These are phyloP conservation scores for Pseudodiploospora longispora DNA, from an alignment of 2,329 filamentous ascomycete genomes.

Conservation along the genomic window DNA sequence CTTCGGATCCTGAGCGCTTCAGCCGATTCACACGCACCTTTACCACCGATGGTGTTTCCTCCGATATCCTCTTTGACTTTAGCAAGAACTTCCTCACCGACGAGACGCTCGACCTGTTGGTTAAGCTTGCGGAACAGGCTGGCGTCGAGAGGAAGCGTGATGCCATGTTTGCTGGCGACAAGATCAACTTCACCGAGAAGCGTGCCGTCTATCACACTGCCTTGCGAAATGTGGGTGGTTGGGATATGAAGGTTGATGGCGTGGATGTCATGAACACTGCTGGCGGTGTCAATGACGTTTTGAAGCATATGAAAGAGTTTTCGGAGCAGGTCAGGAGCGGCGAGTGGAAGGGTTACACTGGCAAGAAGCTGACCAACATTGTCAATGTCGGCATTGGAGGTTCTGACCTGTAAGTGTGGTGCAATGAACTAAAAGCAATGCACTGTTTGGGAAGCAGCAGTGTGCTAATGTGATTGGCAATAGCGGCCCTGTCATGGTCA, in stretches of 20 bases:
- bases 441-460: too few relatives aligned
- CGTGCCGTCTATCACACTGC: conserved; percentile 94
- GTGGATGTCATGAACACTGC: conserved; percentile 86
- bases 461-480: conserved; percentile 1
- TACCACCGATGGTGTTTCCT: conserved; percentile 69
- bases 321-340: conserved; percentile 89
- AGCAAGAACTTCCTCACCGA: conserved; percentile 98
- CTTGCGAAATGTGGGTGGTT: conserved; percentile 79
- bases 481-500: conserved; percentile 97
- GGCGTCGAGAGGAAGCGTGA: conserved; percentile 88
- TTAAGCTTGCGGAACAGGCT: conserved; percentile 87
- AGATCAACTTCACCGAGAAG: conserved; percentile 99
- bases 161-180: conserved; percentile 93
- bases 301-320: conserved; percentile 98
- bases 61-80: conserved; percentile 94
- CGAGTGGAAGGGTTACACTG: conserved; percentile 93
- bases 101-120: conserved; percentile 78
- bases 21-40: conserved; percentile 84
- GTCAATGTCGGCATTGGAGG: conserved; percentile 98
- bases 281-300: conserved; percentile 80
- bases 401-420: conserved; percentile 76
- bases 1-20: conserved; percentile 81
- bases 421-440: background rate
- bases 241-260: conserved; percentile 78
- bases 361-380: conserved; percentile 94